Base-by-base conservation (phyloP, 768 basidiomycete species). In the Lactarius sanguifluus region DNA sequence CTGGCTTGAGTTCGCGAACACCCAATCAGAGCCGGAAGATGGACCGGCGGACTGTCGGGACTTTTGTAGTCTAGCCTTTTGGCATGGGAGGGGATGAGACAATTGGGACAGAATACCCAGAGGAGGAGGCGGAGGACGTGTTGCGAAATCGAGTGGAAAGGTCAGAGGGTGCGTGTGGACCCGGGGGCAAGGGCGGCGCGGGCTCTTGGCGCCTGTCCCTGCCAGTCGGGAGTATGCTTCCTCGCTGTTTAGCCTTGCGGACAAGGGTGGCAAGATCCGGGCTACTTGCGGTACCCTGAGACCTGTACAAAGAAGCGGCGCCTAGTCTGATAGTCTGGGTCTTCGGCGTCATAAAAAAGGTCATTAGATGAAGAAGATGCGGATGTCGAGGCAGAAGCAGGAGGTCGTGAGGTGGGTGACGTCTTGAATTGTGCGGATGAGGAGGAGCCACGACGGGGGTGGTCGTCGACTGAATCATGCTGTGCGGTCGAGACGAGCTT, bases 191-290 rank as follows among this genome's bases (percentile, higher is more conserved):
- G 20, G 83, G 81, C n/a, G 85, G 82, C 32, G 80, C 78, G 13
- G 73, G 76, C 45, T 81, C 81, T 36, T 73, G 71, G 63, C 76
- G 74, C 65, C 73, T 77, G 57, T 81, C 79, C 41, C 67, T 71
- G 54, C 61, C 72, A 58, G 73, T 75, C 59, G 16, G 75, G 73
- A 83, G 72, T 47, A 80, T 77, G 0, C 79, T 82, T 23, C 85
- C 85, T 59, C 83, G 80, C 72, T 89, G 90, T 77, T 88, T 92
- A 18, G 91, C 89, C 77, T 94, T 95, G 68, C 89, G 83, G 61
- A 95, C 76, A 61, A 97, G 81, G 12, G 92, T 94, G 5, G 92
- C 92, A 25, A 97, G 81, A 77, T 98, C 95, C 32, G 95, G 96
- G 73, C 90, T 94, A 71, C 91, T 92, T 40, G 94, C 90, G 9